Evolutionary conservation across 768 basidiomycete species (phyloP), one percentile per base, ranked within the genome.

Genomic region (Auricularia sp.): DNA sequence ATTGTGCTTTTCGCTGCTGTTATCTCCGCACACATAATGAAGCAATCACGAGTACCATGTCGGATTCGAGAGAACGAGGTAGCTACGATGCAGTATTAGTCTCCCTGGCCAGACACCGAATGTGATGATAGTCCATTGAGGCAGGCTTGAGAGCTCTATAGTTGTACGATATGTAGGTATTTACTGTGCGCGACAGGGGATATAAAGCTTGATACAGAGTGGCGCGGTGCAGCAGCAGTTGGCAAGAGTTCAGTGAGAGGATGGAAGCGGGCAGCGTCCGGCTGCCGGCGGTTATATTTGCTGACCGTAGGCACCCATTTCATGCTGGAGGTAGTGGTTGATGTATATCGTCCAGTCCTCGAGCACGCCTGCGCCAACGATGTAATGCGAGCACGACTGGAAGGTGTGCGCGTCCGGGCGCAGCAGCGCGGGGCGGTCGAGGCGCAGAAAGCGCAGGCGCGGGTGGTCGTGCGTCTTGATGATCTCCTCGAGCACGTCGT

Each of bases 371-470:
- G 78, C 43, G 61, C 81, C 81, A 2, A 78, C 70, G 68, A 80
- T 71, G 68, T 80, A 72, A 60, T 82, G 81, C 18, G 83, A 72
- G 64, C 81, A 82, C 68, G 82, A 81, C 23, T 77, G 75, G 21
- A 74, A 23, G 4, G 75, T 68, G 67, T 81, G 81, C 35, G 85
- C 82, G 69, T 88, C 87, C 35, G 87, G 87, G 2, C 87, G 78
- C 12, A 88, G 74, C 51, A 82, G 77, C 36, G 76, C 86, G 1
- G 87, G 87, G 61, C 79, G 77, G 65, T 88, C 86, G 35, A 88
- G 86, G 6, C 78, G 75, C 0, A 88, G 74, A 70, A 80, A 88
- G 67, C 82, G 79, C 2, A 88, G 75, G 66, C 86, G 77, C 0
- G 83, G 81, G 67, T 79, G 87, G 63, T 77, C 74, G 1, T 68